Percentiles rank a stretch among this genome's conserved stretches.
Evolutionary conservation across 768 basidiomycete species (phyloP).

Genomic region (Agaricus sinodeliciosus): DNA sequence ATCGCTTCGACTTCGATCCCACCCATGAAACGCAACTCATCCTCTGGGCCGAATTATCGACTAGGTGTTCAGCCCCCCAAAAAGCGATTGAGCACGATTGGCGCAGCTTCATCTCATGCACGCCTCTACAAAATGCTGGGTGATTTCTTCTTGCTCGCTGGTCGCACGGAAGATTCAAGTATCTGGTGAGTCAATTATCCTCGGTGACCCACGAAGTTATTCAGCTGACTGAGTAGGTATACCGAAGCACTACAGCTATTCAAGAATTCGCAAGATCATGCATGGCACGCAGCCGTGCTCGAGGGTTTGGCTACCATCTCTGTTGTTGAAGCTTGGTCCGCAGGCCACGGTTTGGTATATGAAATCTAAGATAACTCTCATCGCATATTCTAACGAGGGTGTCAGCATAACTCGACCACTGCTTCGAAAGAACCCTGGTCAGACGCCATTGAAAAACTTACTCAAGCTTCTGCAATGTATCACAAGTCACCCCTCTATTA

Average conservation of each 20-base stretch:
- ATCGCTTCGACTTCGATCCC: constrained; percentile 33
- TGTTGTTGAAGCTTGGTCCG: constrained; percentile 80
- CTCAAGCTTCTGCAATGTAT: constrained; percentile 60
- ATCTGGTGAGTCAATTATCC: constrained; percentile 51
- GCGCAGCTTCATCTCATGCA: constrained; percentile 73
- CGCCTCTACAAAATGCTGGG: constrained; percentile 83
- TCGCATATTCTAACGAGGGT: constrained; percentile 6
- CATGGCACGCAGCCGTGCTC: constrained; percentile 86
- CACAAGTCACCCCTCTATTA: constrained; percentile 42
- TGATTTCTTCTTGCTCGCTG: constrained; percentile 83
- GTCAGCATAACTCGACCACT: constrained; percentile 49
- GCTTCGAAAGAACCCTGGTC: constrained; percentile 64
- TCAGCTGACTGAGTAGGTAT: constrained; percentile 51
- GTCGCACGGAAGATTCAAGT: constrained; percentile 76
- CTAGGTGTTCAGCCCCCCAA: constrained; percentile 41
- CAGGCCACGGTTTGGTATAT: constrained; percentile 66
- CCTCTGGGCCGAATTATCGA: constrained; percentile 40
- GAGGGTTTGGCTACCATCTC: constrained; percentile 81
- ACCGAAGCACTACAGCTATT: constrained; percentile 78
- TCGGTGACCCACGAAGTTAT: constrained; percentile 6
- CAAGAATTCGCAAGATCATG: constrained; percentile 63
- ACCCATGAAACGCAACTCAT: constrained; percentile 48
- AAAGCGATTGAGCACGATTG: constrained; percentile 58
- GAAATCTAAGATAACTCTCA: not conserved
- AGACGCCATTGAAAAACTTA: constrained; percentile 68